Evolutionary conservation across 371 early-diverging fungal genomes (phyloP).

Genomic region (Fennellomyces sp.): DNA sequence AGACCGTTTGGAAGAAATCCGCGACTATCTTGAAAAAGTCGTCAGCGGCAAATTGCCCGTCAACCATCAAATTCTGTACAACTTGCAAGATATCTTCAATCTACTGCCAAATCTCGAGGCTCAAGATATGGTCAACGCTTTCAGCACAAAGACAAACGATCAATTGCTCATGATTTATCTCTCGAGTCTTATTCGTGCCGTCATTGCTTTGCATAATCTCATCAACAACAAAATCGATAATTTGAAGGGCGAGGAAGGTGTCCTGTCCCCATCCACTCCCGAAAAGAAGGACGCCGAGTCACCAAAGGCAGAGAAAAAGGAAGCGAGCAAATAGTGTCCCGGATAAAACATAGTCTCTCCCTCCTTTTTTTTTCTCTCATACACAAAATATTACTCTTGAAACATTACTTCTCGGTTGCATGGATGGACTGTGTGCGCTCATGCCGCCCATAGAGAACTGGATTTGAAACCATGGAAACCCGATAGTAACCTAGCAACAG

Average conservation of each 20-base stretch:
- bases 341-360: too few species aligned
- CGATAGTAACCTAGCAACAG: too few species aligned
- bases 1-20: constrained; percentile 83
- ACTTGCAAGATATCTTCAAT: constrained; percentile 96
- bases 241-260: constrained; percentile 44
- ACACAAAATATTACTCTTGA: too few species aligned
- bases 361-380: background rate
- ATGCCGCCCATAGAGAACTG: too few species aligned
- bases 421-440: too few species aligned
- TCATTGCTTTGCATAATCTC: constrained; percentile 94
- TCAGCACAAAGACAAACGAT: constrained; percentile 95
- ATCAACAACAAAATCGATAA: constrained; percentile 92
- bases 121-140: constrained; percentile 73
- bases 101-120: constrained; percentile 87
- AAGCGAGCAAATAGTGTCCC: constrained; percentile 1
- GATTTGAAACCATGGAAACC: too few species aligned
- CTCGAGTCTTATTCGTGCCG: constrained; percentile 85
- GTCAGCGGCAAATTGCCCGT: constrained; percentile 84
- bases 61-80: constrained; percentile 95
- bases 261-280: constrained; percentile 16
- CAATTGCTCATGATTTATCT: constrained; percentile 92
- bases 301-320: background rate
- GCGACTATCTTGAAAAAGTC: constrained; percentile 86
- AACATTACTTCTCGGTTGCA: too few species aligned
- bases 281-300: background rate